Evolutionary conservation across 2,329 filamentous ascomycete species (phyloP).

Genomic region (Alternaria longipes): DNA sequence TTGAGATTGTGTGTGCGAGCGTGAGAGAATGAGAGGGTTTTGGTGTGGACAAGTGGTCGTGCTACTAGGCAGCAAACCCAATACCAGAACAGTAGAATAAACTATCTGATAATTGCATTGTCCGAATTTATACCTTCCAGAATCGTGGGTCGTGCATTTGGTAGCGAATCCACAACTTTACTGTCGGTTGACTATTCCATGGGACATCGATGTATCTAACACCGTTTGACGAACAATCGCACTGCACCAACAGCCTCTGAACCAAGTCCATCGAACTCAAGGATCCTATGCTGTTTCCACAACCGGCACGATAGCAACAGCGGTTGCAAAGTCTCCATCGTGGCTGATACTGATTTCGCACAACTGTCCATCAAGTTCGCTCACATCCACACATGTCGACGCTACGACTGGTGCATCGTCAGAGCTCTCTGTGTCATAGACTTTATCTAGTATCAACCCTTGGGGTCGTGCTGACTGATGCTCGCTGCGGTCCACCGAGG

Average conservation of each 20-base stretch:
- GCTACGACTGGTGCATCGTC: constrained; percentile 9
- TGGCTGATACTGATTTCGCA: constrained; percentile 85
- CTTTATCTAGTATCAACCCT: constrained; percentile 39
- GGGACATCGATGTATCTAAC: background rate
- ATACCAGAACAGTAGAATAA: background rate
- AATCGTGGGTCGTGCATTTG: background rate
- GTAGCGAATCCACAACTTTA: background rate
- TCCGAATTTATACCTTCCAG: background rate
- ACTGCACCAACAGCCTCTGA: background rate
- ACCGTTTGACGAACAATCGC: background rate
- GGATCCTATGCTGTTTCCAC: constrained; percentile 3
- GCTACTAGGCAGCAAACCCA: background rate
- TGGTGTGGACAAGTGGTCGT: background rate
- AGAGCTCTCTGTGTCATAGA: background rate
- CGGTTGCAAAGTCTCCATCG: constrained; percentile 82
- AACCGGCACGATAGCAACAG: constrained; percentile 67
- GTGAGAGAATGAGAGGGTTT: background rate
- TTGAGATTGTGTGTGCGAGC: background rate
- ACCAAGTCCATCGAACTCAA: background rate
- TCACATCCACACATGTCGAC: constrained; percentile 8
- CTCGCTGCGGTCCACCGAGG: background rate
- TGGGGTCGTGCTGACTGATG: constrained; percentile 32
- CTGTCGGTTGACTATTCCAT: background rate
- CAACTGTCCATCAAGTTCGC: constrained; percentile 55
- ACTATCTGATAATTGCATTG: background rate